Evolutionary conservation across 1,284 basidiomycete species (phyloP).

Genomic region (Volvariella volvacea): DNA sequence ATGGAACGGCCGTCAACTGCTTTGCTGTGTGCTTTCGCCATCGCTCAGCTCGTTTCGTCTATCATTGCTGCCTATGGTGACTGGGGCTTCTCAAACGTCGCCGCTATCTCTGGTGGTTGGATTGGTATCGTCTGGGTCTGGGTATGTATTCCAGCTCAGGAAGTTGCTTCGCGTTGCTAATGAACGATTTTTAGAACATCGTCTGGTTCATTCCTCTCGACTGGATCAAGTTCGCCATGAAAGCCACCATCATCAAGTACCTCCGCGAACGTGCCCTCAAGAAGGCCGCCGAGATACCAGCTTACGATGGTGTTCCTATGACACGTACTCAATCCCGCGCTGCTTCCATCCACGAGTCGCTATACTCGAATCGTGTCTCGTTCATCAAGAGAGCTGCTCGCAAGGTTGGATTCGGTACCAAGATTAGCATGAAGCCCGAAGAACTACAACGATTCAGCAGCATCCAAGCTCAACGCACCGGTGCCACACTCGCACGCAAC

Average conservation of each 20-base stretch:
- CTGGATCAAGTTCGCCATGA: conserved; percentile 94
- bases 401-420: conserved; percentile 81
- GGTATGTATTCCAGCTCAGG: conserved; percentile 40
- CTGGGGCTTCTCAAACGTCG: conserved; percentile 86
- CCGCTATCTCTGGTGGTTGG: conserved; percentile 83
- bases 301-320: conserved; percentile 58
- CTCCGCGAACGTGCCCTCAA: conserved; percentile 67
- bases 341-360: conserved; percentile 86
- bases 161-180: not conserved
- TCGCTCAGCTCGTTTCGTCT: conserved; percentile 91
- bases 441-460: conserved; percentile 80
- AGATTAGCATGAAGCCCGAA: conserved; percentile 74
- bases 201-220: conserved; percentile 94
- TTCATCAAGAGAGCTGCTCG: conserved; percentile 84
- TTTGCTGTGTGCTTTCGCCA: conserved; percentile 83
- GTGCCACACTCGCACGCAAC: conserved; percentile 72
- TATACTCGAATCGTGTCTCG: conserved; percentile 89
- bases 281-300: conserved; percentile 32
- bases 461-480: conserved; percentile 76
- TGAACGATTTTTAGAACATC: conserved; percentile 56
- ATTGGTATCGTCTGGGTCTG: conserved; percentile 97
- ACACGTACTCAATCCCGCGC: conserved; percentile 84
- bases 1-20: conserved; percentile 94
- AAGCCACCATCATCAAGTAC: conserved; percentile 82
- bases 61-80: conserved; percentile 92